A percentile compares a stretch with the other conserved stretches of the same genome.
These are phyloP conservation scores for Fusarium virguliforme DNA, from an alignment of 2,329 filamentous ascomycete species.

Conservation along the genomic window DNA sequence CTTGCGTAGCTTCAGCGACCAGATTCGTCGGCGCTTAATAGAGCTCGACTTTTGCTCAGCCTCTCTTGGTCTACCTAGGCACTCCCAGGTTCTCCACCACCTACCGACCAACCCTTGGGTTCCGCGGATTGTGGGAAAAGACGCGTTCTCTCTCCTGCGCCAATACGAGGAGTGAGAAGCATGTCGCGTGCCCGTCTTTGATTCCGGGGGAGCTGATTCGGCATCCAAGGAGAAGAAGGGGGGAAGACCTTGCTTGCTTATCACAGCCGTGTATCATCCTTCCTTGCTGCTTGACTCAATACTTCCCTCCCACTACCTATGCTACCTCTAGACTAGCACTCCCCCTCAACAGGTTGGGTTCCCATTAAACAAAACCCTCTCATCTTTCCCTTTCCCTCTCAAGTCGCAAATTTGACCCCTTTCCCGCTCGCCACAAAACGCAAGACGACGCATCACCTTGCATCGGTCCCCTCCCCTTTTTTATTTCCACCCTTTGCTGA, in stretches of 20 bases:
- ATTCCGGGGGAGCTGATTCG: constrained; percentile 35
- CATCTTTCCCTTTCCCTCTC: constrained; percentile 17
- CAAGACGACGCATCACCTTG: constrained; percentile 26
- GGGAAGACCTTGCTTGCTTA: constrained; percentile 24
- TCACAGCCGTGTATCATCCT: constrained; percentile 8
- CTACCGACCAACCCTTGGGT: background rate
- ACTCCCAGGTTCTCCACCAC: constrained; percentile 9
- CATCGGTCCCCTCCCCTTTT: constrained; percentile 22
- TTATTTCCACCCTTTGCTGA: constrained; percentile 21
- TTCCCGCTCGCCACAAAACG: constrained; percentile 32
- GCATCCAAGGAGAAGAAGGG: constrained; percentile 11
- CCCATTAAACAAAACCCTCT: constrained; percentile 25
- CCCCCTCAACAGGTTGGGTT: constrained; percentile 18
- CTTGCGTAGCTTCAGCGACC: constrained; percentile 29
- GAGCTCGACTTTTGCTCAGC: constrained; percentile 38
- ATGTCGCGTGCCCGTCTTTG: constrained; percentile 37
- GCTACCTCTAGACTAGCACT: constrained; percentile 10
- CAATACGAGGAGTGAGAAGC: constrained; percentile 18
- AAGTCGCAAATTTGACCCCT: constrained; percentile 1
- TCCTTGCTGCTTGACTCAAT: constrained; percentile 3
- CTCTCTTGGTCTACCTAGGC: constrained; percentile 27
- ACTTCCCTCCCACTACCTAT: background rate
- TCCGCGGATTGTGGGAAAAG: background rate
- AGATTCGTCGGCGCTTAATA: constrained; percentile 45
- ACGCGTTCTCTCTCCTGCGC: constrained; percentile 7